These are phyloP conservation scores for Picochlorum sp. DNA, from an alignment of 139 green algal genomes.

Conservation along the genomic window DNA sequence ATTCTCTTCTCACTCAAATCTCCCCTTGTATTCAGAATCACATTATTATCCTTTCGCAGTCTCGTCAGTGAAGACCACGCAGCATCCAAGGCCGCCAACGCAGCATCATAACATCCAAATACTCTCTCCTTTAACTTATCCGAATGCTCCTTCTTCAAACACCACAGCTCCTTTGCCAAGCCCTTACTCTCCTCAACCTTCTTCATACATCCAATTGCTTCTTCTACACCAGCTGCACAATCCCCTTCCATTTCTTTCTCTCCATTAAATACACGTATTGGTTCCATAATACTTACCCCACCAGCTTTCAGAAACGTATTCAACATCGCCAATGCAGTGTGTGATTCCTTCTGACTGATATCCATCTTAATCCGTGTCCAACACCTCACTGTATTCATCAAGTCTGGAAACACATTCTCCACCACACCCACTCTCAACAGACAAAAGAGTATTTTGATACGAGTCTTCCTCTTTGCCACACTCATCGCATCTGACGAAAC, in stretches of 20 bases:
- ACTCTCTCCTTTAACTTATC: conserved; percentile 6
- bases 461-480: background rate
- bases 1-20: conserved; percentile 71
- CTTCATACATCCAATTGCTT: conserved; percentile 14
- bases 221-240: background rate
- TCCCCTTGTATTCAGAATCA: conserved; percentile 36
- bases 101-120: conserved; percentile 35
- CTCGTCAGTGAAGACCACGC: conserved; percentile 44
- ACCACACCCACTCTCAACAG: too few species aligned
- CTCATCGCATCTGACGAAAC: conserved; percentile 20
- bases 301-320: background rate
- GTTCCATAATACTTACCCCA: background rate
- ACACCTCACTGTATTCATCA: background rate
- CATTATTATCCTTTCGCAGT: conserved; percentile 12
- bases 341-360: background rate
- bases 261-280: conserved; percentile 12
- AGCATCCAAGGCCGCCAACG: conserved; percentile 37
- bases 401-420: too few species aligned
- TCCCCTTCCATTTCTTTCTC: background rate
- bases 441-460: too few species aligned
- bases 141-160: conserved; percentile 14
- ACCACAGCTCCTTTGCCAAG: conserved; percentile 15
- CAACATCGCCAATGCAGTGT: background rate
- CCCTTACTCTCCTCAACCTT: conserved; percentile 28
- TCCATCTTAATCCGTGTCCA: background rate